Conservation (phyloP, 305 asterid species). For the Solanum chacoense region DNA sequence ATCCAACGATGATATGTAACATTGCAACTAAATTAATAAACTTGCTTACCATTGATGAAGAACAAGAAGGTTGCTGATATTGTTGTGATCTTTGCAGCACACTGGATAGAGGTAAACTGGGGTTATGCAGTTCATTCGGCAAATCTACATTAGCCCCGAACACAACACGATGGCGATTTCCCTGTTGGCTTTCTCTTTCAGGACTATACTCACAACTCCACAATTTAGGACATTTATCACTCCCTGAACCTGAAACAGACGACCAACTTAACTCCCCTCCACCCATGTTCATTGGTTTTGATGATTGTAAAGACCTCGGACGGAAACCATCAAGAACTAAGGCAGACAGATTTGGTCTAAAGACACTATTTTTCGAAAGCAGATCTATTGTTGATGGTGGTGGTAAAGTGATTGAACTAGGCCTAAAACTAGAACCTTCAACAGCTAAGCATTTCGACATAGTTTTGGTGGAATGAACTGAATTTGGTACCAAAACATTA, state of each 20-base stretch:
- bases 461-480: slow-evolving; percentile 21
- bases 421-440: slow-evolving; percentile 30
- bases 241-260: slow-evolving; percentile 14
- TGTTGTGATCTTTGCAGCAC: slow-evolving; percentile 44
- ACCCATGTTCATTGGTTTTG: slow-evolving; percentile 18
- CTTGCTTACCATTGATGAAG: slow-evolving; percentile 44
- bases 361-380: slow-evolving; percentile 22
- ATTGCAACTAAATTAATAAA: neutral
- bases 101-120: slow-evolving; percentile 22
- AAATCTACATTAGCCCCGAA: slow-evolving; percentile 20
- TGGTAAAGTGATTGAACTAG: slow-evolving; percentile 19
- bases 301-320: slow-evolving; percentile 20
- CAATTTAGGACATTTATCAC: slow-evolving; percentile 26
- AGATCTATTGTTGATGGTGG: slow-evolving; percentile 23
- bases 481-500: slow-evolving; percentile 25
- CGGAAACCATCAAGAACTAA: slow-evolving; percentile 25
- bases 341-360: slow-evolving; percentile 23
- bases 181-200: slow-evolving; percentile 22
- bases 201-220: slow-evolving; percentile 36
- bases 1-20: neutral
- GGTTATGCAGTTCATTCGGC: slow-evolving; percentile 14
- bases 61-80: slow-evolving; percentile 24
- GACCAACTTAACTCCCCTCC: slow-evolving; percentile 23
- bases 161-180: slow-evolving; percentile 20
- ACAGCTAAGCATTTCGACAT: slow-evolving; percentile 14